phyloP scores from a whole-genome alignment of 306 rosid genomes.

The Cucurbita argyrosperma region DNA sequence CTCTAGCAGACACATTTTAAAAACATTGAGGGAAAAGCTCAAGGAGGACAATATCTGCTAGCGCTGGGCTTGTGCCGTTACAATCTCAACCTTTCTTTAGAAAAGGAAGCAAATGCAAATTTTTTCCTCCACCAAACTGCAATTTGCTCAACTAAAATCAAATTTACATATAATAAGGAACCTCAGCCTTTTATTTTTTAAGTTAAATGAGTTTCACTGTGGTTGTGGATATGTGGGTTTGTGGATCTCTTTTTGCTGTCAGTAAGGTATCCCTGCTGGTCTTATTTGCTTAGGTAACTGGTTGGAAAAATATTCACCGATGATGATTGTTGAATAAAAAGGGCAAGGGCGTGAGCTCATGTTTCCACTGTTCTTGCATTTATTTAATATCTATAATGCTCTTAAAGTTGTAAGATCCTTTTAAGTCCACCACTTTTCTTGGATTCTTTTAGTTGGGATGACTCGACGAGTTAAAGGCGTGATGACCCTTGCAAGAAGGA shows the following conservation, averaged over 20 bases:
- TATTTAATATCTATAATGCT: not conserved
- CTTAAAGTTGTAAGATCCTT: not conserved
- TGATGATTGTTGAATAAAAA: not conserved
- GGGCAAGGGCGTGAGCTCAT: not conserved
- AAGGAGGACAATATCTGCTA: too few species aligned
- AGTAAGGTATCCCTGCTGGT: not conserved
- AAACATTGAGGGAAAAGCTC: too few species aligned
- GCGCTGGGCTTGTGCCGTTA: too few species aligned
- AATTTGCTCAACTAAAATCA: too few species aligned
- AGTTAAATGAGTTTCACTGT: not conserved
- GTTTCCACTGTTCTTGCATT: not conserved
- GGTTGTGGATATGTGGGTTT: not conserved
- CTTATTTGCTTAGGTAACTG: not conserved
- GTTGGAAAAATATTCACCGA: not conserved
- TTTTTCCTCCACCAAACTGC: too few species aligned
- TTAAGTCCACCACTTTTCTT: not conserved
- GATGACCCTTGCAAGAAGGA: not conserved
- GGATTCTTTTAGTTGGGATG: not conserved
- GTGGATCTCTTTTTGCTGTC: not conserved
- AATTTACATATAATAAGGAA: not conserved
- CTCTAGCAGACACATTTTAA: too few species aligned
- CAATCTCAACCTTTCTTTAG: too few species aligned
- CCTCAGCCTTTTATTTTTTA: not conserved
- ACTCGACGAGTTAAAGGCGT: not conserved
- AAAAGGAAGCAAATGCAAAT: too few species aligned